Base-by-base conservation (phyloP, 495 filamentous ascomycete genomes). In the Penicillium alfredii region DNA sequence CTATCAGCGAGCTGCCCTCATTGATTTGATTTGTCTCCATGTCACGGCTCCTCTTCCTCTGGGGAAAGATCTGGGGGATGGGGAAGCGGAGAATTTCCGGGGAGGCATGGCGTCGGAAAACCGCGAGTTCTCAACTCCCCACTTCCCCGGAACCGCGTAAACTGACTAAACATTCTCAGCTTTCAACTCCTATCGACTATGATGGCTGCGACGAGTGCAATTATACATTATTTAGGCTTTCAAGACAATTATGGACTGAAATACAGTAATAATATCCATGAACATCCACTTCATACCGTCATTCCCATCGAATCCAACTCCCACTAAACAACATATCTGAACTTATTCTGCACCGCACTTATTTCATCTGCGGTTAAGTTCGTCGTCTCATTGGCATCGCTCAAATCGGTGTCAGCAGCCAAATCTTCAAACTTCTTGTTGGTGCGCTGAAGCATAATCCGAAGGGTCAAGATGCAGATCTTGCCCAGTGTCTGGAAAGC, bases 361-460 rank as follows among this genome's bases (percentile, higher is more conserved):
- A 40, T 31, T 15, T 31, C 30, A 17, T 47, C 49, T 6, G 44
- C 44, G 15, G 36, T 14, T 18, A 52, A 20, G 14, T 11, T 30
- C 6, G 26, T 13, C 6, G 45, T 38, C 22, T 20, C 33, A 10
- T 30, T 20, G 4, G 35, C 6, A 23, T 52, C 49, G n/a, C 25
- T 34, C 10, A 33, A 12, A 16, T 52, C 26, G 1, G 14, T 33
- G 13, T 53, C 45, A 10, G 19, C n/a, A 16, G 24, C 29, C 25
- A 53, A 18, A 6, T 16, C 20, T 2, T 53, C 49, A 29, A 53
- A 45, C 16, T 33, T 48, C 34, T 38, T 42, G 30, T 53, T 53
- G 4, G 32, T 16, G 2, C 29, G 27, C 1, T 20, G 31, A 10
- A 53, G 40, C 4, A 36, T 15, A 12, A 48, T 16, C 5, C 49